Evolutionary conservation across 768 basidiomycete genomes (phyloP), one percentile per base, ranked within the genome.

Genomic region (Boletus edulis): DNA sequence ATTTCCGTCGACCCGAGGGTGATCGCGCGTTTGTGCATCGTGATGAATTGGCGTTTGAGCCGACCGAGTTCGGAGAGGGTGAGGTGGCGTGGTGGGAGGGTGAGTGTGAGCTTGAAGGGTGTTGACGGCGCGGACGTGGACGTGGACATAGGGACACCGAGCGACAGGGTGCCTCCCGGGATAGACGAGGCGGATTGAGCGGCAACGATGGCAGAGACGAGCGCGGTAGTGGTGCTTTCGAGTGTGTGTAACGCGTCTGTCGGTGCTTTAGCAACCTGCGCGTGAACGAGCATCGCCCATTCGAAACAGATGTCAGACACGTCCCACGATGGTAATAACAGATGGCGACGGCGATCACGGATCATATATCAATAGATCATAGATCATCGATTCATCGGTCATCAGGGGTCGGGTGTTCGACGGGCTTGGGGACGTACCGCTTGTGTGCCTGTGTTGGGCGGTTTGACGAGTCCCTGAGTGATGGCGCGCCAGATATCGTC

Each of bases 61-160:
- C 95, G 79, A 68, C 96, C 94, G 52, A 97, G 76, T 72, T 96
- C 93, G 0, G 90, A 85, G 7, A 98, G 77, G 37, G 94, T 93
- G 29, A 97, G 60, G 55, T 78, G 79, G 7, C 91, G 85, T 38
- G 80, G 66, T 0, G 91, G 90, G 17, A 96, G 81, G 14, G 73
- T 75, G 47, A 96, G 72, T 62, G 73, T 75, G 38, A 78, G 15
- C 47, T 5, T 48, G 22, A 53, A 17, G 67, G 66, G 46, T 11
- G 42, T 43, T 5, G 14, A 10, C 27, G 49, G 8, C 13, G 78
- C 61, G 12, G 85, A 67, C 1, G 78, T 61, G 12, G 85, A 67
- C 1, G 78, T 74, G 46, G 22, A 22, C 22, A 22, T 22, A 22
- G 82, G 75, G 27, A 58, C 34, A 15, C 61, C 49, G 41, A 65